phyloP scores from a whole-genome alignment of 176 grass and related monocot species.

The Eremochloa ophiuroides region DNA sequence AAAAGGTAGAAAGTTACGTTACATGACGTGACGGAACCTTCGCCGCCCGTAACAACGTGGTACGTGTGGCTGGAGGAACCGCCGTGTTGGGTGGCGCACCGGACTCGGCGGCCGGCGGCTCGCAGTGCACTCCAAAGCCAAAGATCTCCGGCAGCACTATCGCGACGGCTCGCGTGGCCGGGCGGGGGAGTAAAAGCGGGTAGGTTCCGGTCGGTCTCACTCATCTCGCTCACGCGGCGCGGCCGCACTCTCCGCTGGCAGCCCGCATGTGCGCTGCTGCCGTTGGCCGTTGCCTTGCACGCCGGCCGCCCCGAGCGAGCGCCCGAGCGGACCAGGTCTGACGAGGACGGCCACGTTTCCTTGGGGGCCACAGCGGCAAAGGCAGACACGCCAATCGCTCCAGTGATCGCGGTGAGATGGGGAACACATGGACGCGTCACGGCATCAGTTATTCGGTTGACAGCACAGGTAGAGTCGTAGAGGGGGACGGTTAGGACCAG shows the following conservation, averaged over 20 bases:
- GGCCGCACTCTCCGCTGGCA: too few species aligned
- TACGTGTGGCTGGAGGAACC: not conserved
- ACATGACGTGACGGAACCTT: not conserved
- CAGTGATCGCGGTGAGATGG: not conserved
- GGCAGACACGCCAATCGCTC: not conserved
- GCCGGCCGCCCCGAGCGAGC: too few species aligned
- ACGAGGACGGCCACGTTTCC: conserved; percentile 12
- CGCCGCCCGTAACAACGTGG: not conserved
- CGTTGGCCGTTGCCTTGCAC: not conserved
- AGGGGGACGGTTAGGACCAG: not conserved
- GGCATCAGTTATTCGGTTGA: not conserved
- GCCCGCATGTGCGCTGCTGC: not conserved
- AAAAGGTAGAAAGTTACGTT: not conserved
- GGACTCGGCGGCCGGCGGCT: not conserved
- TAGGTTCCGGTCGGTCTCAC: conserved; percentile 23
- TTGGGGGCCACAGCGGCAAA: too few species aligned
- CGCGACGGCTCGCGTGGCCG: conserved; percentile 9
- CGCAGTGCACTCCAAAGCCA: too few species aligned
- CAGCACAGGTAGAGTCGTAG: not conserved
- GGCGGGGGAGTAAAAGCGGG: not conserved
- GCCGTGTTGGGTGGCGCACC: not conserved
- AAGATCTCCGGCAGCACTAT: not conserved
- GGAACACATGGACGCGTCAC: not conserved
- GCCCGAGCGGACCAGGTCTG: not conserved
- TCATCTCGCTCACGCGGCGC: not conserved